phyloP scores from a whole-genome alignment of 1,284 basidiomycete genomes.

The Ceratobasidium sp. region DNA sequence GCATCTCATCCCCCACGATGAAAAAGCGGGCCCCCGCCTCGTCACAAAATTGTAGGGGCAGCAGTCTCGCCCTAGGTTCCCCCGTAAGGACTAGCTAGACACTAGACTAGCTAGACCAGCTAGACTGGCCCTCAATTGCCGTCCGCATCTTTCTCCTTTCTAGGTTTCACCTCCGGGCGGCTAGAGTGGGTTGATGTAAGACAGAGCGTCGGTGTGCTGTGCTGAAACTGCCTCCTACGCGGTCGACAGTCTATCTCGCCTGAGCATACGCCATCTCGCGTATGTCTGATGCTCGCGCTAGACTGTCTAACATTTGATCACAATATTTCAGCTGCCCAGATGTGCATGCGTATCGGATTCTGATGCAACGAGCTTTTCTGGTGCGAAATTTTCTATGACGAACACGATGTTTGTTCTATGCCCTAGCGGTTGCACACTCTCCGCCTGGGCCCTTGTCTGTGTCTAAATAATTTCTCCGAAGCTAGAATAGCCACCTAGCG shows the following conservation, averaged over 20 bases:
- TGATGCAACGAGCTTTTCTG: neutral
- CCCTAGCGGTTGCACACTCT: neutral
- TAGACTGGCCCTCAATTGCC: slow-evolving; percentile 14
- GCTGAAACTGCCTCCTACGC: slow-evolving; percentile 12
- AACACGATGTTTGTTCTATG: neutral
- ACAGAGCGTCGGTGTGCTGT: neutral
- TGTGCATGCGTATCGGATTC: neutral
- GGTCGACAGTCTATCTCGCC: slow-evolving; percentile 9
- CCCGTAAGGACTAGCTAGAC: neutral
- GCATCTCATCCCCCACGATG: slow-evolving; percentile 16
- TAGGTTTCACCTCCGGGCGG: slow-evolving; percentile 14
- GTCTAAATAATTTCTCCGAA: neutral
- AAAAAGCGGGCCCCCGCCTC: slow-evolving; percentile 14
- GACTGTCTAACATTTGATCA: neutral
- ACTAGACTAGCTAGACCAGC: neutral
- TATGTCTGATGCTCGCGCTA: slow-evolving; percentile 5
- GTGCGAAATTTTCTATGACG: neutral
- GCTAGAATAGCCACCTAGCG: neutral
- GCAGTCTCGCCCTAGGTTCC: slow-evolving; percentile 18
- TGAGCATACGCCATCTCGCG: slow-evolving; percentile 8
- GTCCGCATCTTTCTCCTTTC: slow-evolving; percentile 2
- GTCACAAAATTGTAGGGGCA: neutral
- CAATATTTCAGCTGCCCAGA: slow-evolving; percentile 2
- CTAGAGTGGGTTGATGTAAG: neutral
- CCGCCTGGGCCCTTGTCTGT: neutral